phyloP scores from a whole-genome alignment of 305 asterid species.

The Petunia hybrid region DNA sequence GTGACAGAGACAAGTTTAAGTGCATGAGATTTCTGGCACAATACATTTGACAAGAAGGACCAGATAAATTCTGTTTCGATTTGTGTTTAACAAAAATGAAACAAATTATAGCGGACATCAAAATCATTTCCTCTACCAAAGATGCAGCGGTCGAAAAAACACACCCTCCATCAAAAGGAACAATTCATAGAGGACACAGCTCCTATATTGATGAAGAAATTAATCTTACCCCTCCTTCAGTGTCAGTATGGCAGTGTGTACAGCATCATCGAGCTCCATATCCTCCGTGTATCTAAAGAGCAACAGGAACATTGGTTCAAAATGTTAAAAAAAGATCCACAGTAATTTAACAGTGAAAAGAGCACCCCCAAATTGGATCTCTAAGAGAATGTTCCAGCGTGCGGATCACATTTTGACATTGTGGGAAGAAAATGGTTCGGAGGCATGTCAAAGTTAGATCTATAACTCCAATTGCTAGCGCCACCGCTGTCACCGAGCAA shows the following conservation, averaged over 20 bases:
- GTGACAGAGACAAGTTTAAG: background rate
- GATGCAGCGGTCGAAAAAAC: background rate
- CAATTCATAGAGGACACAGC: constrained; percentile 12
- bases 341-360: background rate
- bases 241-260: constrained; percentile 96
- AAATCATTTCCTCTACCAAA: constrained; percentile 7
- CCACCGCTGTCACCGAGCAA: background rate
- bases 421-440: constrained; percentile 13
- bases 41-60: background rate
- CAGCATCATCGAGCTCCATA: constrained; percentile 99
- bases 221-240: constrained; percentile 90
- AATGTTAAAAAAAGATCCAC: background rate
- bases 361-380: background rate
- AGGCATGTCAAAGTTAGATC: constrained; percentile 22
- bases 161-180: constrained; percentile 1
- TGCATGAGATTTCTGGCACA: background rate
- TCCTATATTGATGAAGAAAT: constrained; percentile 17
- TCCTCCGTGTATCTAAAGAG: constrained; percentile 86
- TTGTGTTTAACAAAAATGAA: background rate
- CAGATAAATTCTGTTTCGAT: background rate
- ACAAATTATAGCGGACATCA: background rate
- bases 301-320: background rate
- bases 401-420: constrained; percentile 22
- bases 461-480: background rate
- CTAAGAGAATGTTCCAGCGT: background rate